Evolutionary conservation across 2,329 filamentous ascomycete genomes (phyloP).

Genomic region (Xylaria sp.): DNA sequence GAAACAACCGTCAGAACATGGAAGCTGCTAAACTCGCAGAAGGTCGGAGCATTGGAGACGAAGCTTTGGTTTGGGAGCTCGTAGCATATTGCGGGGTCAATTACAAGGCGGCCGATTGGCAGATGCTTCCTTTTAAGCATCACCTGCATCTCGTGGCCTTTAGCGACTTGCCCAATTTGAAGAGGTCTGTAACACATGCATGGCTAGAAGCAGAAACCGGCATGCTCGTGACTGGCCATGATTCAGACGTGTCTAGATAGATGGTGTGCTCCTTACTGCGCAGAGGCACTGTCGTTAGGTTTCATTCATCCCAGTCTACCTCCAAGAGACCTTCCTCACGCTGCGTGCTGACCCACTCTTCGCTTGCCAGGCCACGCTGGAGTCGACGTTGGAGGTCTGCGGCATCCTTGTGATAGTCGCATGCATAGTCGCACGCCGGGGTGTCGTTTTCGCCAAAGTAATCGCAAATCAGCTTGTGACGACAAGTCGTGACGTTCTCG

Average conservation of each 20-base stretch:
- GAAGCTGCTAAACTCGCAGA: constrained; percentile 17
- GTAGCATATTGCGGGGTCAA: constrained; percentile 44
- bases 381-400: constrained; percentile 68
- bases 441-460: constrained; percentile 78
- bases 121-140: constrained; percentile 37
- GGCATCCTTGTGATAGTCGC: constrained; percentile 80
- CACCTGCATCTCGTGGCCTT: constrained; percentile 38
- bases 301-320: constrained; percentile 59
- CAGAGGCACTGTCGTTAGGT: background rate
- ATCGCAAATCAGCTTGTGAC: constrained; percentile 78
- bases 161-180: constrained; percentile 38
- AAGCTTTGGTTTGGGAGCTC: constrained; percentile 40
- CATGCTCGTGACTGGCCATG: constrained; percentile 34
- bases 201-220: constrained; percentile 27
- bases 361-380: constrained; percentile 64
- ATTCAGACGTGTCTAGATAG: constrained; percentile 18
- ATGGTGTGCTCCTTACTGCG: background rate
- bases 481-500: constrained; percentile 77
- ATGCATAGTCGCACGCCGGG: constrained; percentile 77
- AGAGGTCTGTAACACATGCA: constrained; percentile 30
- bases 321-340: constrained; percentile 68
- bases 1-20: constrained; percentile 26
- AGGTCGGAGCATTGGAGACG: constrained; percentile 35
- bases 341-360: constrained; percentile 73
- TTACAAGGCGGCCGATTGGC: constrained; percentile 43